These are phyloP conservation scores for Lolium perenne DNA, from an alignment of 176 grass and related monocot genomes.

Conservation along the genomic window DNA sequence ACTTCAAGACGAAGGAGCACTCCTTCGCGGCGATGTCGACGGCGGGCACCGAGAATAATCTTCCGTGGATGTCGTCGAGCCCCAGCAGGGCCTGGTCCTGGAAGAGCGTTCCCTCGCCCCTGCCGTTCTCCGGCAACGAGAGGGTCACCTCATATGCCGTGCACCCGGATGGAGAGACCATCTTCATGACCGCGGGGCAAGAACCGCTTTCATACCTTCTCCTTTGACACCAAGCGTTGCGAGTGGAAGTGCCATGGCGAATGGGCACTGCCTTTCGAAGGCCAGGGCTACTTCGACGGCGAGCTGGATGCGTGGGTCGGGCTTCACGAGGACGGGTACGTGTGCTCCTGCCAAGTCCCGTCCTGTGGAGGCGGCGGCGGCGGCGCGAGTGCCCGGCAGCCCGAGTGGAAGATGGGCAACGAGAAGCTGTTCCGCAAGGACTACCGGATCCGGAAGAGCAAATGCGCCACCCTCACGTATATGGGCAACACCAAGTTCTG, in stretches of 20 bases:
- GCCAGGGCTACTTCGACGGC: slow-evolving; percentile 13
- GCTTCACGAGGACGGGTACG: not conserved
- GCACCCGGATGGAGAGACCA: slow-evolving; percentile 27
- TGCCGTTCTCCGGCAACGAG: not conserved
- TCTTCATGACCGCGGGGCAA: not conserved
- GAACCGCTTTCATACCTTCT: not conserved
- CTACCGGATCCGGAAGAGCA: not conserved
- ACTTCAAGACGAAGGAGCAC: not conserved
- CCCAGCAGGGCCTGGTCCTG: not conserved
- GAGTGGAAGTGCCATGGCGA: slow-evolving; percentile 13
- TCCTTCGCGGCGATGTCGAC: slow-evolving; percentile 5
- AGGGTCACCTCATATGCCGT: not conserved
- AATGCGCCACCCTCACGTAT: not conserved
- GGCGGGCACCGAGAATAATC: not conserved
- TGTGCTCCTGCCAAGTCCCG: slow-evolving; percentile 23
- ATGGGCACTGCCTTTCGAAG: slow-evolving; percentile 20
- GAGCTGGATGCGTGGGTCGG: slow-evolving; percentile 34
- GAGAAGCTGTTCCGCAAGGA: not conserved
- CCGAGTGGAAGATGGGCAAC: not conserved
- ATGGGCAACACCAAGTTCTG: not conserved
- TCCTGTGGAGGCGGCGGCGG: too few relatives aligned
- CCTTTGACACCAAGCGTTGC: slow-evolving; percentile 3
- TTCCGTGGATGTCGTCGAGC: not conserved
- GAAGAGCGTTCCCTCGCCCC: not conserved
- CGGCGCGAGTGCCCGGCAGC: not conserved